Base-by-base conservation (phyloP, 1,139 yeast genomes). In the Hemisphaericaspora lyxosophila region DNA sequence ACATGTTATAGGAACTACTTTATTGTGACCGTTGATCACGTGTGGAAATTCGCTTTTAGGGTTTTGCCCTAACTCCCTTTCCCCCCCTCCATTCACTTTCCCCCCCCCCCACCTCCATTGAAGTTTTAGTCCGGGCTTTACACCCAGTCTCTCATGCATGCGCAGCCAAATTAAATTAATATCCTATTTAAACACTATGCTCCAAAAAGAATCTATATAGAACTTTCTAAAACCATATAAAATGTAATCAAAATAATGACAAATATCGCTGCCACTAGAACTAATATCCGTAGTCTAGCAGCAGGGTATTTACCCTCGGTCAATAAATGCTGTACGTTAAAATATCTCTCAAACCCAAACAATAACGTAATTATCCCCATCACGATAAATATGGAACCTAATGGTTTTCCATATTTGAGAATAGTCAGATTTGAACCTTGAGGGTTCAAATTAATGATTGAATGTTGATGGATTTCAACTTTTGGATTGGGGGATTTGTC, bases 291-390 rank as follows among this genome's bases (percentile, higher is more conserved):
- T 5, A 53, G 44, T 40, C 68, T 51, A 6, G 66, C 50, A 11
- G 64, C 67, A 11, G 70, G 69, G 38, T 57, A 64, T 33, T 54
- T 45, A 39, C 56, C 55, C 31, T 55, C 47, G 2, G 57, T 50
- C 9, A 64, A 49, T 41, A 56, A 42, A 11, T 50, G 48, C 41
- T 64, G 70, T 5, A 69, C 74, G 27, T 56, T 54, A 46, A 66
- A 69, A 44, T 57, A 69, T 31, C 74, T 45, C 11, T 50, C 27
- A 26, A 62, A 47, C 4, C 75, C 74, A 42, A 56, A 54, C 2
- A 64, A 11, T 16, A 69, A 50, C 2, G 72, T 62, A 7, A 55
- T 33, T 4, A 69, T 66, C 1, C 74, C 75, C 36, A 69, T 43
- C 3, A 54, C 31, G 5, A 69, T 62, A 42, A 68, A 69, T 5